phyloP scores from a whole-genome alignment of 1,284 basidiomycete genomes.

The Tilletia caries region DNA sequence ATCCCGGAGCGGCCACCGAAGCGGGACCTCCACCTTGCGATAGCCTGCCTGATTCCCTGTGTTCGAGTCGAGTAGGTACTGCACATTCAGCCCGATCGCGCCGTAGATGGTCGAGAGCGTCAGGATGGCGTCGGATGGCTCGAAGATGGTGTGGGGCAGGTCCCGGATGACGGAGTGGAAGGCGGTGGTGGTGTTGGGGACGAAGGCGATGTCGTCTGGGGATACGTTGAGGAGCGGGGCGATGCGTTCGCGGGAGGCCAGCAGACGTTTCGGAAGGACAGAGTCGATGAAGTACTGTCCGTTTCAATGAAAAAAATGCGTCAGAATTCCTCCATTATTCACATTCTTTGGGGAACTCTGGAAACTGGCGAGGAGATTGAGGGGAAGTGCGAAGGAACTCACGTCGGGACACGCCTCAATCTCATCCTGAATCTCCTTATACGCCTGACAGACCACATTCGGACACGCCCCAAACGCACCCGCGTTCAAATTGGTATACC shows the following conservation, averaged over 20 bases:
- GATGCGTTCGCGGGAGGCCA: conserved; percentile 7
- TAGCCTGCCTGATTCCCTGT: conserved; percentile 21
- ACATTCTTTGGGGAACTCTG: not conserved
- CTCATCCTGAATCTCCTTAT: conserved; percentile 12
- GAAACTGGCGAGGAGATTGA: not conserved
- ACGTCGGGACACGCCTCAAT: conserved; percentile 8
- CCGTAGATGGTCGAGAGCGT: conserved; percentile 43
- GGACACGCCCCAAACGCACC: conserved; percentile 10
- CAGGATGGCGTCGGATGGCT: conserved; percentile 45
- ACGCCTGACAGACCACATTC: not conserved
- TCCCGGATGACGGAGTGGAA: conserved; percentile 47
- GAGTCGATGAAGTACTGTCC: conserved; percentile 4
- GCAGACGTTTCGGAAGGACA: not conserved
- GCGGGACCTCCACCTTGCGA: conserved; percentile 35
- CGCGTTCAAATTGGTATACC: conserved; percentile 9
- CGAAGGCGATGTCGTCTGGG: conserved; percentile 43
- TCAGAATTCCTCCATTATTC: too few species aligned
- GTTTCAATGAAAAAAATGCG: not conserved
- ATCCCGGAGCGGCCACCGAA: conserved; percentile 45
- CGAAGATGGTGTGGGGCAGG: conserved; percentile 32
- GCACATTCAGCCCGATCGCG: conserved; percentile 39
- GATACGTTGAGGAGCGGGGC: conserved; percentile 8
- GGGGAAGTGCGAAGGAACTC: too few species aligned
- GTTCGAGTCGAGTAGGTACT: conserved; percentile 47
- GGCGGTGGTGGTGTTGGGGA: conserved; percentile 49